Base-by-base conservation (phyloP, 1,284 basidiomycete genomes). In the Bondarzewia mesenterica region DNA sequence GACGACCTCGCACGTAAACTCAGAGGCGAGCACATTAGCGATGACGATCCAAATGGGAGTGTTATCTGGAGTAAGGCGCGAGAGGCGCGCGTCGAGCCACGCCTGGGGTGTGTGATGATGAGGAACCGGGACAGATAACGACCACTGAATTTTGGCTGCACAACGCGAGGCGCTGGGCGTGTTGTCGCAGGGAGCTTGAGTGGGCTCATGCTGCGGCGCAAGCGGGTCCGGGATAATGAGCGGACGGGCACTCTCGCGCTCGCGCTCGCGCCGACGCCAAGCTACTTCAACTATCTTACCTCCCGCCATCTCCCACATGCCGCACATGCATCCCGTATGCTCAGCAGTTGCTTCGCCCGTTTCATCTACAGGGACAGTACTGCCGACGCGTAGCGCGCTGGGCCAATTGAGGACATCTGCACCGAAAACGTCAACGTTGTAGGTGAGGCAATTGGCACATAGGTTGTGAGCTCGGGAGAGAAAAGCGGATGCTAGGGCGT, bases 381-480 rank as follows among this genome's bases (percentile, higher is more conserved):
- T 23, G 20, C 16, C n/a, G 18, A 36, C 42, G 37, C 16, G 35
- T 15, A 18, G 26, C 37, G 20, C 36, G 35, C 22, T 29, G 20
- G 44, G 27, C 74, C 74, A 77, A 21, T 65, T 59, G 70, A 72
- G 75, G 37, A 74, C 59, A 54, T 73, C 68, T n/a, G 57, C 57
- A 7, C 74, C 74, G 52, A 69, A 75, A 44, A 75, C 69, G 50
- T 73, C 68, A 48, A 69, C 58, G 59, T 74, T 70, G 58, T 73
- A 75, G 21, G 63, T 61, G 46, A 66, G 58, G 60, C 73, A 77
- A 40, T 75, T 71, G 15, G 65, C 50, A 50, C 73, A 77, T 44
- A 75, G 61, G 27, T 71, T 60, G 26, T 63, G 45, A 6, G 45
- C 35, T 16, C 46, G 42, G 2, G 35, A 60, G 48, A 68, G 65